Conservation (phyloP, 1,139 yeast genomes). For the Geotrichum carabidarum region DNA sequence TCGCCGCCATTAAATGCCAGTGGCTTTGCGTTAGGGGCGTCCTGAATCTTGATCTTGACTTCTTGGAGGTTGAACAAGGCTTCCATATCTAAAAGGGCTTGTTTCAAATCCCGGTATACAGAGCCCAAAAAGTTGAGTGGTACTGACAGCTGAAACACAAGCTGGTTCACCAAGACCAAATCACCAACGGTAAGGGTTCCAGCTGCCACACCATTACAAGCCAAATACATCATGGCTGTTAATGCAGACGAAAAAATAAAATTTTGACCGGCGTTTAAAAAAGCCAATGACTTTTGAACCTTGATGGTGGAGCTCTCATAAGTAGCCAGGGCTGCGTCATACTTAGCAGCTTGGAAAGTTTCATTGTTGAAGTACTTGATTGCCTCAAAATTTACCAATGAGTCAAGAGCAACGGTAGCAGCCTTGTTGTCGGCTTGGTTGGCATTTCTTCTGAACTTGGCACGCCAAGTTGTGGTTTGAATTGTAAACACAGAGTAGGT, state of each 20-base stretch:
- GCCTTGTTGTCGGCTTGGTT: slow-evolving; percentile 93
- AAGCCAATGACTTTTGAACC: slow-evolving; percentile 89
- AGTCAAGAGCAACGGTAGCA: slow-evolving; percentile 89
- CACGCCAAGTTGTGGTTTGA: slow-evolving; percentile 93
- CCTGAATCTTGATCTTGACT: slow-evolving; percentile 62
- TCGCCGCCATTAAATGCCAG: slow-evolving; percentile 58
- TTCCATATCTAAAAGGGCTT: slow-evolving; percentile 89
- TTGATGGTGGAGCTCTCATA: slow-evolving; percentile 81
- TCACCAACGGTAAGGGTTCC: slow-evolving; percentile 91
- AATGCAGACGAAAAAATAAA: slow-evolving; percentile 84
- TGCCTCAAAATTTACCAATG: slow-evolving; percentile 88
- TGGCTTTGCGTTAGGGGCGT: slow-evolving; percentile 57
- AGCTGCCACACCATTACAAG: slow-evolving; percentile 84
- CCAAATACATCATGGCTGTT: slow-evolving; percentile 98
- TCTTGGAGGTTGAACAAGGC: slow-evolving; percentile 77
- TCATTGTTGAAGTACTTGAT: slow-evolving; percentile 94
- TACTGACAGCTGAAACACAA: slow-evolving; percentile 90
- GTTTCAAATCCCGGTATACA: slow-evolving; percentile 90
- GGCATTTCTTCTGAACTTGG: slow-evolving; percentile 83
- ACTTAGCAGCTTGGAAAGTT: slow-evolving; percentile 67
- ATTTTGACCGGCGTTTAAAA: slow-evolving; percentile 86
- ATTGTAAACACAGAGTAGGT: slow-evolving; percentile 85
- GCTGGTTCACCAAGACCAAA: slow-evolving; percentile 88
- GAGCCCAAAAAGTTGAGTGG: slow-evolving; percentile 93
- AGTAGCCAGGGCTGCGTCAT: slow-evolving; percentile 65